Percentiles rank a stretch among this genome's conserved stretches.
phyloP scores from a whole-genome alignment of 106 monocot genomes.

The Platanthera zijinensis region DNA sequence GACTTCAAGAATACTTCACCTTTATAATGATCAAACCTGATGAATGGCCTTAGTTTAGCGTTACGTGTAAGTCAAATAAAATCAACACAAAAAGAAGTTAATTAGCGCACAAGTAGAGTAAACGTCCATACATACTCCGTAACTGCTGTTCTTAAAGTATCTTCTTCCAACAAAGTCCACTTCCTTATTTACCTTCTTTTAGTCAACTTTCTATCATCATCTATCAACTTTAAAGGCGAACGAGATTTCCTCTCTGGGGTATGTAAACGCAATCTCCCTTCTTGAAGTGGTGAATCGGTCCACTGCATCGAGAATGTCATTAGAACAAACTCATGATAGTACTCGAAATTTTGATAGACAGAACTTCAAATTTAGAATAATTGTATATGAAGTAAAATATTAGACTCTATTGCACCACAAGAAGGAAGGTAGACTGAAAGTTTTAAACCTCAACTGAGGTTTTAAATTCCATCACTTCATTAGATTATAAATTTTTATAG shows the following conservation, averaged over 20 bases:
- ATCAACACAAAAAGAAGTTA: too few species aligned
- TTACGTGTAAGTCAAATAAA: too few species aligned
- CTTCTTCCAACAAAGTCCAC: conserved; percentile 46
- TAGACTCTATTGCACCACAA: background rate
- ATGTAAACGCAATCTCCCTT: conserved; percentile 13
- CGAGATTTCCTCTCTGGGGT: conserved; percentile 7
- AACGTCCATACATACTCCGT: conserved; percentile 19
- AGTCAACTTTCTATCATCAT: conserved; percentile 5
- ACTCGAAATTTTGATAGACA: background rate
- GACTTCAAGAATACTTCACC: too few species aligned
- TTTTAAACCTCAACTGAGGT: too few species aligned
- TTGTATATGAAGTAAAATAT: background rate
- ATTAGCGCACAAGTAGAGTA: background rate
- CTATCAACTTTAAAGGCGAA: conserved; percentile 21
- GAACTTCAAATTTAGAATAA: background rate
- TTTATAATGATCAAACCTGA: too few species aligned
- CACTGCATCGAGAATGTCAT: background rate
- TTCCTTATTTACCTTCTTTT: conserved; percentile 27
- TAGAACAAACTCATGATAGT: background rate
- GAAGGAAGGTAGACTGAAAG: background rate
- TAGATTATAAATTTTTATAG: too few species aligned
- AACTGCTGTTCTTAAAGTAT: conserved; percentile 42
- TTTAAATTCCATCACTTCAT: too few species aligned
- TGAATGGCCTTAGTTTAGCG: too few species aligned
- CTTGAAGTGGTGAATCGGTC: conserved; percentile 5